A percentile compares a stretch with the other conserved stretches of the same genome.
Evolutionary conservation across 768 basidiomycete genomes (phyloP).

Genomic region (Xanthoconium stramineum): DNA sequence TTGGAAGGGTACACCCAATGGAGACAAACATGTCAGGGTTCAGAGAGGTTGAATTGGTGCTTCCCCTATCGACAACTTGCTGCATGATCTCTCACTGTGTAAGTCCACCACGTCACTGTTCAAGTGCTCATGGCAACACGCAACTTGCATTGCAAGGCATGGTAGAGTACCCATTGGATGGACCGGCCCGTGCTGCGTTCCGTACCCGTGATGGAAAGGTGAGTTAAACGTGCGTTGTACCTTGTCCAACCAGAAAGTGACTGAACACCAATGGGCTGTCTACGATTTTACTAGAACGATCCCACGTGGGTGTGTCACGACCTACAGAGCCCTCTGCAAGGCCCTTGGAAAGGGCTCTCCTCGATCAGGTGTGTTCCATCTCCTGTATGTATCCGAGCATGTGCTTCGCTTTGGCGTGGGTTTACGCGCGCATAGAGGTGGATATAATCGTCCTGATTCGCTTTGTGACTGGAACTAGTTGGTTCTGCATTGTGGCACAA

Average conservation of each 20-base stretch:
- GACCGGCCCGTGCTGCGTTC: slow-evolving; percentile 19
- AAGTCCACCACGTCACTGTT: not conserved
- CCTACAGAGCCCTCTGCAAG: slow-evolving; percentile 51
- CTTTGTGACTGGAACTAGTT: slow-evolving; percentile 34
- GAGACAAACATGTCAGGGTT: not conserved
- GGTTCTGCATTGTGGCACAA: slow-evolving; percentile 62
- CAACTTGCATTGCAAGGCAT: slow-evolving; percentile 1
- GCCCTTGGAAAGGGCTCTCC: slow-evolving; percentile 55
- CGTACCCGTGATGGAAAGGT: slow-evolving; percentile 30
- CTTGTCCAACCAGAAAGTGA: slow-evolving; percentile 38
- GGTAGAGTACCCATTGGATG: slow-evolving; percentile 12
- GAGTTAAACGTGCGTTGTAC: not conserved
- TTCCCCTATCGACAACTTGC: not conserved
- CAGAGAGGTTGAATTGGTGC: not conserved
- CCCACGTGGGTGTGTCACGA: slow-evolving; percentile 50
- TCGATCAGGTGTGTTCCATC: slow-evolving; percentile 50
- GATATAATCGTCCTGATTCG: not conserved
- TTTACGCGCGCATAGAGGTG: not conserved
- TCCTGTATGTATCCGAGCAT: no score
- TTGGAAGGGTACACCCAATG: not conserved
- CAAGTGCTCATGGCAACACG: not conserved
- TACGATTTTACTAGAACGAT: slow-evolving; percentile 53
- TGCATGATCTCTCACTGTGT: not conserved
- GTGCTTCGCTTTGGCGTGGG: not conserved
- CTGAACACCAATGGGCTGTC: slow-evolving; percentile 56